Evolutionary conservation across 805 yeast genomes (phyloP), one percentile per base, ranked within the genome.

Genomic region (Hemisphaericaspora nanyangensis): DNA sequence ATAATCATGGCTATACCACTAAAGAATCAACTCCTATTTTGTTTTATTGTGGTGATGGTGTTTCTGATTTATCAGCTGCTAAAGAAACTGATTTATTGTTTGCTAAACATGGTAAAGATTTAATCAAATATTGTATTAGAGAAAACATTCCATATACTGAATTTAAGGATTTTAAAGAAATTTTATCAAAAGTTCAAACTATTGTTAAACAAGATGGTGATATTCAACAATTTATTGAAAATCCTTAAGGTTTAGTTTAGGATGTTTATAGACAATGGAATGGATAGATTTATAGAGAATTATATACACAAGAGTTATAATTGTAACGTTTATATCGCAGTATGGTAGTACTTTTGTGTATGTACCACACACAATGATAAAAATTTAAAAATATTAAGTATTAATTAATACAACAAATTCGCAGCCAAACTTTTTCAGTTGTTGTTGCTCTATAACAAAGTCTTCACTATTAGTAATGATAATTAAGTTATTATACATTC

Each of bases 11-110:
- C 12, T 58, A 61, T 43, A 34, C 52, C 39, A 50, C 53, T 42
- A 45, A 54, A 46, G 39, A 57, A 44, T 46, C 63, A 47, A 38
- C 43, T 35, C 95, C 95, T 12, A 68, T 70, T 29, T 73, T 88
- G 51, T 87, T 91, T 60, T 93, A 93, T 70, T 86, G 95, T 55
- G 99, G 99, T 43, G 99, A 93, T 60, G 99, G 99, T 47, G 96
- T 93, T 24, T 82, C 95, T 33, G 99, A 93, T 61, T 70, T 93
- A 50, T 79, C 88, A 42, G 99, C 99, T 17, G 97, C 98, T 17
- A 82, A 85, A 56, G 96, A 93, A 62, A 89, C 99, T 29, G 91
- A 93, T 61, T 70, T 91, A 50, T 68, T 93, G 48, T 93, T 91
- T 63, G 99, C 99, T 33, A 91, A 89, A 67, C 79, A 79, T 48